Evolutionary conservation across 768 basidiomycete genomes (phyloP).

Genomic region (Lactarius sanguifluus): DNA sequence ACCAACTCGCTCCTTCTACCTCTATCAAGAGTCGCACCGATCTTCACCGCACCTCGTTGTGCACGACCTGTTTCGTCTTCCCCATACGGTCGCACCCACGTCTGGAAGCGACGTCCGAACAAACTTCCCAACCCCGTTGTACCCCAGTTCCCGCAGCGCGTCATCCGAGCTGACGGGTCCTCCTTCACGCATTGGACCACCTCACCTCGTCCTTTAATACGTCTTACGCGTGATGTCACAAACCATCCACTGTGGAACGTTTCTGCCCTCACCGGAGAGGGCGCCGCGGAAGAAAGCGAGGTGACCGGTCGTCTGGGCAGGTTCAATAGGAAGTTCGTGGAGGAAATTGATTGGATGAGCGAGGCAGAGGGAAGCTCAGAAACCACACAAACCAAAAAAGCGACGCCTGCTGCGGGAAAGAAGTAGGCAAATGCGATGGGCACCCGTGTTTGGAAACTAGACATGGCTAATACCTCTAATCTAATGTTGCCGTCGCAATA

Average conservation of each 20-base stretch:
- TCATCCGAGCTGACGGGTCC: conserved; percentile 85
- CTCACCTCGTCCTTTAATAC: conserved; percentile 73
- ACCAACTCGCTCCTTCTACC: conserved; percentile 1
- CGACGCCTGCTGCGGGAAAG: conserved; percentile 1
- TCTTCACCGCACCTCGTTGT: background rate
- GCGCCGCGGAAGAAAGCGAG: conserved; percentile 64
- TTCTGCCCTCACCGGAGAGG: conserved; percentile 44
- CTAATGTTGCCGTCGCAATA: conserved; percentile 12
- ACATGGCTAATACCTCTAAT: conserved; percentile 21
- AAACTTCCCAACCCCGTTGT: conserved; percentile 80
- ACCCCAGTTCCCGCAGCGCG: conserved; percentile 81
- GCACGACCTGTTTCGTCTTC: conserved; percentile 60
- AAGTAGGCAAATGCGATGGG: conserved; percentile 6
- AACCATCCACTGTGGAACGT: conserved; percentile 89
- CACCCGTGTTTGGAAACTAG: conserved; percentile 8
- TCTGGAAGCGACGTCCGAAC: conserved; percentile 68
- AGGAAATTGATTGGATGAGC: conserved; percentile 40
- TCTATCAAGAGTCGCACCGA: background rate
- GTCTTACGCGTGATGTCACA: conserved; percentile 82
- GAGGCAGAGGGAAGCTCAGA: conserved; percentile 22
- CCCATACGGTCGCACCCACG: conserved; percentile 81
- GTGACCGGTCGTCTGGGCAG: conserved; percentile 77
- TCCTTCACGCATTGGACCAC: conserved; percentile 88
- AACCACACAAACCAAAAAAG: conserved; percentile 3
- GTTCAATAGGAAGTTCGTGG: conserved; percentile 73